Evolutionary conservation across 768 basidiomycete species (phyloP), one percentile per base, ranked within the genome.

Genomic region (Cystobasidium ongulense): DNA sequence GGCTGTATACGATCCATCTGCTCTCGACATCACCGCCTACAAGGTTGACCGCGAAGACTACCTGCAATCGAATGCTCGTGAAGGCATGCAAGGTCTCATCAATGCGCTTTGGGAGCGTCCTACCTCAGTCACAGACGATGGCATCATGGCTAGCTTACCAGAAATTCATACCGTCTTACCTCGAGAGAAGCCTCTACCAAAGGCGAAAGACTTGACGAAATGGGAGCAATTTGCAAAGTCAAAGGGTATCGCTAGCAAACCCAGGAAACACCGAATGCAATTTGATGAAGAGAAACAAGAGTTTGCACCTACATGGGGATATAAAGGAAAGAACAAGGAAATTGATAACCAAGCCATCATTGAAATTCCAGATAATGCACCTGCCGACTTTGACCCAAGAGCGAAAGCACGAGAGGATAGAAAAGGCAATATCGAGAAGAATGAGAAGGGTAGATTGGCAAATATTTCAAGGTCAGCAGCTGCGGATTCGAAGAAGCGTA

Each of bases 201-300:
- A 92, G 78, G 89, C 90, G 1, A 96, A 95, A 82, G 88, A 89
- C 10, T 87, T 85, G 38, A 98, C 95, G 7, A 98, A 96, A 81
- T 99, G 96, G 96, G 91, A 98, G 83, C 85, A 86, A 71, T 99
- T 98, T 79, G 95, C 95, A 3, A 87, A 88, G 59, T 88, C 90
- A 41, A 97, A 96, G 83, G 96, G 96, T 41, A 98, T 98, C 78
- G 77, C 73, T 21, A 87, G 87, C 78, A 87, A 96, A 78, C 86
- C 83, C 79, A 85, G 83, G 61, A 86, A 86, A 54, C 91, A 95
- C 15, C 89, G 86, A 83, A 88, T 88, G 77, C 86, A 88, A 3
- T 98, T 91, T 90, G 93, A 98, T 81, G 94, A 98, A 78, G 93
- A 95, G 81, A 87, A 85, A 79, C 92, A 96, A 81, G 90, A 89